Base-by-base conservation (phyloP, 306 rosid species). In the Vachellia pachyceras region DNA sequence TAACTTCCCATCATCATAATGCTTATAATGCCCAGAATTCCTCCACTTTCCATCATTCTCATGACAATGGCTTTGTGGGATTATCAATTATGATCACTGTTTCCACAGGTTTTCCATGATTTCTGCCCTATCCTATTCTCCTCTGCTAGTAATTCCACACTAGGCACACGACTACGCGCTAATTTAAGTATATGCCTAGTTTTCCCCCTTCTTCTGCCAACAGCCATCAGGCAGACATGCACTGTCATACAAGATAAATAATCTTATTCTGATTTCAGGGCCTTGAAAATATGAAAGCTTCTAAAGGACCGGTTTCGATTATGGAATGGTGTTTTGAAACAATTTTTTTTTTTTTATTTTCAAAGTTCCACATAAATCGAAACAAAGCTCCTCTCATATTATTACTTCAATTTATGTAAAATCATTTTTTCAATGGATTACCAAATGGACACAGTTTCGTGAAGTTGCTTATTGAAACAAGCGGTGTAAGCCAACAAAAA, bases 1-100 rank as follows among this genome's bases (percentile, higher is more conserved):
- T 68, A 61, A 63, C 84, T 65, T 80, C 63, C 52, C 52, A 64
- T 82, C 49, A 70, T 63, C 49, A 70, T 63, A 69, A n/a, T 82
- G 84, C 83, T 77, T 77, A 23, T 29, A 54, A 47, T 82, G 60
- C 49, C 75, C 2, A 39, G 73, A 44, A 52, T 44, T 71, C 44
- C 69, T 64, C 11, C 69, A 6, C 35, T 36, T 6, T 13, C 5
- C 69, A 13, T 20, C 37, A 20, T 29, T 64, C 13, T 25, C 68
- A 9, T 5, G 35, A 3, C 11, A 8, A 23, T 33, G 40, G 40
- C n/a, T 11, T 29, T 33, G n/a, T 54, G 12, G 40, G 33, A 33
- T 63, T 63, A 63, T 29, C 5, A 6, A 54, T 54, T 54, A 7
- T 17, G 4, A 54, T 54, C 25, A 10, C 45, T 14, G 12, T 36